A percentile compares a stretch with the other conserved stretches of the same genome.
Evolutionary conservation across 345 rosid species (phyloP).

Genomic region (Euphorbia peplus): DNA sequence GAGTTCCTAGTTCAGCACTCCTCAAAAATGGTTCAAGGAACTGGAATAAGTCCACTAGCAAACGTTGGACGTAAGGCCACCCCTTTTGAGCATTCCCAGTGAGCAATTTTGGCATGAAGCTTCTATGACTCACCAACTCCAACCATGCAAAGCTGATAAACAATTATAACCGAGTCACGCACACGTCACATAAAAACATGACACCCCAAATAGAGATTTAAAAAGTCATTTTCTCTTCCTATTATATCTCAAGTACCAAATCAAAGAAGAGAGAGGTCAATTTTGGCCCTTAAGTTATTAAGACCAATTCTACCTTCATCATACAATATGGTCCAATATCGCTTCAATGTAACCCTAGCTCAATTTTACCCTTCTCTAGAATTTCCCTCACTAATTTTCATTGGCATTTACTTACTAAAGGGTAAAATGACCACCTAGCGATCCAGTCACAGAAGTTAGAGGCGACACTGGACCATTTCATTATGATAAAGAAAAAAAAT

Average conservation of each 20-base stretch:
- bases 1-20: conserved; percentile 75
- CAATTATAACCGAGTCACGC: conserved; percentile 12
- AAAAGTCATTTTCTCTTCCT: too few species aligned
- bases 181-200: background rate
- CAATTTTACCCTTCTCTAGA: too few species aligned
- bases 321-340: too few species aligned
- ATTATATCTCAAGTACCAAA: too few species aligned
- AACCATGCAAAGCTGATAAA: conserved; percentile 93
- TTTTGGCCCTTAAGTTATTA: too few species aligned
- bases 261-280: too few species aligned
- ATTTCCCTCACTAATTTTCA: background rate
- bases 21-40: conserved; percentile 96
- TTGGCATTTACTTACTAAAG: too few species aligned
- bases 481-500: too few species aligned
- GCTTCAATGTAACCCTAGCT: too few species aligned
- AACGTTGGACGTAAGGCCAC: conserved; percentile 84
- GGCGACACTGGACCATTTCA: too few species aligned
- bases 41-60: conserved; percentile 89
- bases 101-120: conserved; percentile 96
- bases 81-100: conserved; percentile 83
- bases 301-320: too few species aligned
- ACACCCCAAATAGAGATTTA: background rate
- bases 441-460: too few species aligned
- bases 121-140: conserved; percentile 90
- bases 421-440: background rate